Base-by-base conservation (phyloP, 164 flowering plant species). In the Macadamia tetraphylla region DNA sequence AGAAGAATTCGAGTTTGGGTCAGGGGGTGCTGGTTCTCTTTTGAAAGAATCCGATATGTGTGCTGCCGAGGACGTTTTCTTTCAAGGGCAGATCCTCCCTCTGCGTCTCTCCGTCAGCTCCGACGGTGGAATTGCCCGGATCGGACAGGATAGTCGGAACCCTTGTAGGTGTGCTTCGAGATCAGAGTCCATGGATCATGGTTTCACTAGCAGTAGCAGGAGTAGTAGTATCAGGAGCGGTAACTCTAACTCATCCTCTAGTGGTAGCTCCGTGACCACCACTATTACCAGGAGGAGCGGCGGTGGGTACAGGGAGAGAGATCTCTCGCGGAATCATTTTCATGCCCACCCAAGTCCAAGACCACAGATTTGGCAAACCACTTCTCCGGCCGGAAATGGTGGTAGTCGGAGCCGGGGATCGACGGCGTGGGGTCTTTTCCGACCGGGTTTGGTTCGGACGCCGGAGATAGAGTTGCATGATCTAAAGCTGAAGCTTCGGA, bases 31-130 rank as follows among this genome's bases (percentile, higher is more conserved):
- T 1, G 40, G 40, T 30, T 62, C 77, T 15, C 17, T 67, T 52
- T 60, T 64, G 10, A 57, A 66, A 14, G 81, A 78, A 59, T 59
- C 79, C 6, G 83, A 84, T 43, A 86, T 87, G 89, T 86, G 94
- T 52, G 80, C 80, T 0, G 97, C 94, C 0, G 97, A 91, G 60
- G 92, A 89, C 10, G 82, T 91, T 10, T 88, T 91, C 80, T 88
- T 80, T 67, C 71, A 75, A 52, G 97, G 97, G 44, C 88, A 84
- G 76, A 82, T 91, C 14, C 83, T 89, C n/a, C 97, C 97, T 0
- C 59, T 84, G 15, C 86, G 92, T 13, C 82, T 75, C 67, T 88
- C 97, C 0, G 73, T 81, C 15, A 78, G 83, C 70, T 84, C 85
- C 1, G 87, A 82, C 1, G 70, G 15, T 53, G 81, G 83, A 5